Conservation (phyloP, 192 early-diverging fungal genomes). For the Anaeromyces robustus region DNA sequence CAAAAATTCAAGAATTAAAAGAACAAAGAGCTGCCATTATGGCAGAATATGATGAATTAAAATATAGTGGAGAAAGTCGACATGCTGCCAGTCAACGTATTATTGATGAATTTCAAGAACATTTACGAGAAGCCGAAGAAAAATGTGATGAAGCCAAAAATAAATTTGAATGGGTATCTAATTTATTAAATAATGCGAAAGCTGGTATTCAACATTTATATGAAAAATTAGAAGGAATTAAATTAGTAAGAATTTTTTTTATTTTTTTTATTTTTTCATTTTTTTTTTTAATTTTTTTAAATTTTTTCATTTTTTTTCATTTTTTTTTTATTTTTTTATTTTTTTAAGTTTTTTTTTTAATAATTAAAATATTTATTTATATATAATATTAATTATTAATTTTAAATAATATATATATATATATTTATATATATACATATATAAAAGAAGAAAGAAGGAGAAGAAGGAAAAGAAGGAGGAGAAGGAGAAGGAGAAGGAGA, state of each 20-base stretch:
- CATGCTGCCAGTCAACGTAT: constrained; percentile 16
- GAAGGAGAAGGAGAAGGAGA: background rate
- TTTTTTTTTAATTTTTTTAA: too few relatives aligned
- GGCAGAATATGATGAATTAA: constrained; percentile 28
- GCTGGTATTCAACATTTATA: constrained; percentile 35
- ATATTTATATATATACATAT: too few relatives aligned
- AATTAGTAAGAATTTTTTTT: constrained; percentile 4
- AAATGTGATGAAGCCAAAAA: constrained; percentile 21
- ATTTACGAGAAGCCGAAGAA: constrained; percentile 17
- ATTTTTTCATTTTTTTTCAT: too few relatives aligned
- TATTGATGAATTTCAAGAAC: constrained; percentile 32
- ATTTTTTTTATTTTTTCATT: too few relatives aligned
- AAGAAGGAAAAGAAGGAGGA: too few relatives aligned
- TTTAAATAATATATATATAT: too few relatives aligned
- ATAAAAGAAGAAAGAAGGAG: too few relatives aligned
- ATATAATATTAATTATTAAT: too few relatives aligned
- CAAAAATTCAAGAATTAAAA: constrained; percentile 26
- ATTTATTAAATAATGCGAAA: constrained; percentile 26
- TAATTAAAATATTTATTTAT: too few relatives aligned
- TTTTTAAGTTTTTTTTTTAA: too few relatives aligned
- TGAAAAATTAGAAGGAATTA: constrained; percentile 28
- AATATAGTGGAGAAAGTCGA: constrained; percentile 22
- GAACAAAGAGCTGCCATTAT: constrained; percentile 18
- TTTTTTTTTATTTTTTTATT: too few relatives aligned
- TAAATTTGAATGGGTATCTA: constrained; percentile 29